Conservation (phyloP, 495 filamentous ascomycete genomes). For the Bombardia bombarda region DNA sequence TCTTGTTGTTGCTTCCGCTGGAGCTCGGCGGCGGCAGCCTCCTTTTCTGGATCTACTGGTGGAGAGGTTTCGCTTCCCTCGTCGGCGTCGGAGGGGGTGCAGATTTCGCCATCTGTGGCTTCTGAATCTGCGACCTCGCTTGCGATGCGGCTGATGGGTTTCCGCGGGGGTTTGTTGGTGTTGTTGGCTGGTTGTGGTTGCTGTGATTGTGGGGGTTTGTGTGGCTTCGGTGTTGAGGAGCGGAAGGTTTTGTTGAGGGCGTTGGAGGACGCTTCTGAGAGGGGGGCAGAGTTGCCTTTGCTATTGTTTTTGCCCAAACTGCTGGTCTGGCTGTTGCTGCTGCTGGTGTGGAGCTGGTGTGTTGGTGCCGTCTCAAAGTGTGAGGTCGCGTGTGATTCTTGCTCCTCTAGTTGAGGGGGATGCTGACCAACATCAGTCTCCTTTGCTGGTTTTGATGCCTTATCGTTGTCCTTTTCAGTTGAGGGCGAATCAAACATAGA, state of each 20-base stretch:
- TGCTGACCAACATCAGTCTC: no score
- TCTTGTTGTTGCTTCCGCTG: not conserved
- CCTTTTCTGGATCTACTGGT: not conserved
- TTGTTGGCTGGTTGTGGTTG: not conserved
- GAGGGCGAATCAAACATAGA: conserved; percentile 9
- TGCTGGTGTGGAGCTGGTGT: conserved; percentile 16
- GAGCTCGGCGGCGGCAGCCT: conserved; percentile 1
- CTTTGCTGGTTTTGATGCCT: not conserved
- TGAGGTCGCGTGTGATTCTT: conserved; percentile 12
- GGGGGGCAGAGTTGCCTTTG: conserved; percentile 13
- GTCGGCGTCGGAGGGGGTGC: no score
- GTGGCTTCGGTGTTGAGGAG: conserved; percentile 7
- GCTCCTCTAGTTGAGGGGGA: not conserved
- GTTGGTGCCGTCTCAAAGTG: conserved; percentile 31
- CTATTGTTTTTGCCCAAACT: conserved; percentile 7
- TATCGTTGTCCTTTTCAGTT: conserved; percentile 1
- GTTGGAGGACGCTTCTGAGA: conserved; percentile 32
- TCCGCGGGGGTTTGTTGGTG: not conserved
- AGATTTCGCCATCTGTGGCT: conserved; percentile 15
- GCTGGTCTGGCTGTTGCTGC: conserved; percentile 2
- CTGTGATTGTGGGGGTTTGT: conserved; percentile 2
- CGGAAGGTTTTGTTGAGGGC: conserved; percentile 27
- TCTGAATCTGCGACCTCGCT: conserved; percentile 40
- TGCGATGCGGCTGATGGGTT: conserved; percentile 15
- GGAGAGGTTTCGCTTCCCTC: conserved; percentile 4